Percentiles rank a stretch among this genome's conserved stretches.
Conservation (phyloP, 345 rosid genomes). For the Firmiana major region DNA sequence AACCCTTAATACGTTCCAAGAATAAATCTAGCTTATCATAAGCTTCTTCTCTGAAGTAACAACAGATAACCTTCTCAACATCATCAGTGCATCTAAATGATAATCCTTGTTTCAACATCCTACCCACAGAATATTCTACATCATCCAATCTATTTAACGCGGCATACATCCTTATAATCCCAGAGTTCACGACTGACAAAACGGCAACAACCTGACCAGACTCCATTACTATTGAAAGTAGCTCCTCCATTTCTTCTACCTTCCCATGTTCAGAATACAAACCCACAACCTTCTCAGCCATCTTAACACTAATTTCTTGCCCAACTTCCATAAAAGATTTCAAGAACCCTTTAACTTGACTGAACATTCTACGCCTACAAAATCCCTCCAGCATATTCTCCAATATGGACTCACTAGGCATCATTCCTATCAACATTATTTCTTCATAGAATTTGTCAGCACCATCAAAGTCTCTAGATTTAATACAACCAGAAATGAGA, state of each 20-base stretch:
- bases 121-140: constrained; percentile 40
- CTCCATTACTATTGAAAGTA: constrained; percentile 21
- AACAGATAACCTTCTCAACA: constrained; percentile 40
- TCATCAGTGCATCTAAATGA: constrained; percentile 26
- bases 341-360: constrained; percentile 20
- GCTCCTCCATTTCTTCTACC: constrained; percentile 31
- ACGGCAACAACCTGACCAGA: constrained; percentile 21
- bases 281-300: constrained; percentile 25
- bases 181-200: constrained; percentile 18
- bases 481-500: constrained; percentile 27
- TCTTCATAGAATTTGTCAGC: constrained; percentile 28
- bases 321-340: constrained; percentile 25
- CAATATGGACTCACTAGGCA: constrained; percentile 23
- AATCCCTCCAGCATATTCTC: constrained; percentile 31
- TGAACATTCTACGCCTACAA: constrained; percentile 18
- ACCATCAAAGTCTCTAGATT: constrained; percentile 22
- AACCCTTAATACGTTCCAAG: constrained; percentile 31
- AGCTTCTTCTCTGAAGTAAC: constrained; percentile 36
- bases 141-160: constrained; percentile 31
- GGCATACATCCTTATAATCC: constrained; percentile 35
- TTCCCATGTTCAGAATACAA: constrained; percentile 23
- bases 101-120: constrained; percentile 38
- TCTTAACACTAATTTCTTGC: constrained; percentile 23
- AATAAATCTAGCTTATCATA: constrained; percentile 38
- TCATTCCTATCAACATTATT: constrained; percentile 21